Evolutionary conservation across 768 basidiomycete genomes (phyloP), one percentile per base, ranked within the genome.

Genomic region (Pisolithus albus): DNA sequence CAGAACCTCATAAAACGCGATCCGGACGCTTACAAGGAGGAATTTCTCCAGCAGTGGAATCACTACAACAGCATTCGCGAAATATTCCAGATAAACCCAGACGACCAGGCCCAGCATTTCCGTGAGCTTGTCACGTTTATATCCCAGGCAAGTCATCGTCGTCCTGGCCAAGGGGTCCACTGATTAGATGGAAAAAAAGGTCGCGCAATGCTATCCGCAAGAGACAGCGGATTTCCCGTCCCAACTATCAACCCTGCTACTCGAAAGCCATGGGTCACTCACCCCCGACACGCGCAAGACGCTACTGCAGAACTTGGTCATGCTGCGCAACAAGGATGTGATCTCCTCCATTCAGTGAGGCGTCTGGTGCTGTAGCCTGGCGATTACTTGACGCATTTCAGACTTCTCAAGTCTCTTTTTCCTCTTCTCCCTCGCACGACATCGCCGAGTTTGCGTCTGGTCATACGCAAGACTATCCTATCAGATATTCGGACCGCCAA

Each of bases 1-100:
- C 95, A 98, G 67, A 97, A 97, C 65, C 77, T 98, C 49, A 93
- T 99, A 67, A 99, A 99, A 65, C 81, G 96, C 41, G 92, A 96
- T 66, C 89, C 95, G 3, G 68, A 72, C 8, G 84, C 81, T 0
- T 98, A 99, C 74, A 87, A 82, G 64, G 95, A 98, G 55, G 96
- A 99, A 60, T 99, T 98, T 59, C 64, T 93, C 15, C 92, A 92
- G 57, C 95, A 99, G 76, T 96, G 92, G 86, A 90, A 89, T 54
- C 91, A 95, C 67, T 98, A 94, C 70, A 81, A 88, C 59, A 88
- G 84, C 57, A 84, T 88, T 50, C 81, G 89, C 32, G 81, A 91
- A 61, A 88, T 99, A 56, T 92, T 93, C 61, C 77, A 78, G 59
- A 74, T 86, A 53, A 83, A 83, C 62, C 90, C 93, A 1, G 82